Evolutionary conservation across 2,329 filamentous ascomycete species (phyloP).

Genomic region (Clathrospora elynae): DNA sequence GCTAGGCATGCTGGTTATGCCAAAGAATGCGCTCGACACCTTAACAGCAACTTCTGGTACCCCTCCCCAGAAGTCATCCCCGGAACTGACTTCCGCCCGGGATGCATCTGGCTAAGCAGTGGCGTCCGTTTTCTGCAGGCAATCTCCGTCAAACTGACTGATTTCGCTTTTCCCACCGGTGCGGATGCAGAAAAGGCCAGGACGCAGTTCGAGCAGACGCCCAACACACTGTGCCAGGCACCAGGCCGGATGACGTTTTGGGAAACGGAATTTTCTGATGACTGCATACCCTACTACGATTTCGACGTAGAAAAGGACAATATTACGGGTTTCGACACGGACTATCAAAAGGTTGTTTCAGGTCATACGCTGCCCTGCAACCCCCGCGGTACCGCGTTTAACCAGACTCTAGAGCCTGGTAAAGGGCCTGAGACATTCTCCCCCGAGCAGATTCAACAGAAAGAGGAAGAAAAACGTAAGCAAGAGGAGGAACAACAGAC

Average conservation of each 20-base stretch:
- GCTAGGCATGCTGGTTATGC: constrained; percentile 8
- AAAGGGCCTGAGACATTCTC: constrained; percentile 4
- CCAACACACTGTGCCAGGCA: constrained; percentile 10
- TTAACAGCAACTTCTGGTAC: constrained; percentile 1
- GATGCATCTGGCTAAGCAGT: constrained; percentile 10
- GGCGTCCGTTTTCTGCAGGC: constrained; percentile 3
- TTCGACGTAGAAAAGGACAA: constrained; percentile 2
- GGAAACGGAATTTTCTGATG: not conserved
- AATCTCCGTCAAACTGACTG: constrained; percentile 7
- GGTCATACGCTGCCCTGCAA: constrained; percentile 7
- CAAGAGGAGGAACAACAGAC: constrained; percentile 2
- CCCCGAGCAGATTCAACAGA: constrained; percentile 1
- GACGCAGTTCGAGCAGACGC: constrained; percentile 7
- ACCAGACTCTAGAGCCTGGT: constrained; percentile 9
- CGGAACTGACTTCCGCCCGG: constrained; percentile 8
- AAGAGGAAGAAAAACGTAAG: not conserved
- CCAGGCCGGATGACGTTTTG: constrained; percentile 12
- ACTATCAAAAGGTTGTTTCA: constrained; percentile 7
- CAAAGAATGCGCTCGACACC: constrained; percentile 6
- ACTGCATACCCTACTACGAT: constrained; percentile 12
- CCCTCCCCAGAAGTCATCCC: constrained; percentile 10
- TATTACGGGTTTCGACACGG: constrained; percentile 8
- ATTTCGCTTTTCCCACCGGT: constrained; percentile 8
- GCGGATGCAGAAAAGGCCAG: constrained; percentile 2
- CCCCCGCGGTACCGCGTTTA: not conserved